A percentile compares a stretch with the other conserved stretches of the same genome.
Conservation (phyloP, 148 eudicot genomes). For the Persicaria maculosa region DNA sequence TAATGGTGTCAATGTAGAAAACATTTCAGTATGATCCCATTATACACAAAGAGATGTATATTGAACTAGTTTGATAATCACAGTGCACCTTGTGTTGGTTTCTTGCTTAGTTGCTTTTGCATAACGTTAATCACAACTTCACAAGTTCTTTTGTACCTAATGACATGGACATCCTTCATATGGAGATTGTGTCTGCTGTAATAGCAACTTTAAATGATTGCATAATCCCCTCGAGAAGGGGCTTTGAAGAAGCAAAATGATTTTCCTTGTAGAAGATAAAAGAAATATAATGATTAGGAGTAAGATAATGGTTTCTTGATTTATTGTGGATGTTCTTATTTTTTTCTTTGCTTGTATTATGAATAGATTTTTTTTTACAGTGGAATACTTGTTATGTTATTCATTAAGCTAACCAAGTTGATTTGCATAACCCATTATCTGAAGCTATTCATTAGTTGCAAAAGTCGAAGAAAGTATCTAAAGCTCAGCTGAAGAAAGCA, state of each 20-base stretch:
- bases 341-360: neutral
- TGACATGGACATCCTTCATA: neutral
- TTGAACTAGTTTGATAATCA: neutral
- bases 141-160: neutral
- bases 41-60: neutral
- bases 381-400: neutral
- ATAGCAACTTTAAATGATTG: neutral
- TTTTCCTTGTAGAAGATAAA: neutral
- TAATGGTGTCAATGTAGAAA: slow-evolving; percentile 27
- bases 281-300: neutral
- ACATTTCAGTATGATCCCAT: slow-evolving; percentile 34
- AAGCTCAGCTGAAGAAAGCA: too few species aligned
- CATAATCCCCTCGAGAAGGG: neutral
- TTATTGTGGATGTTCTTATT: neutral
- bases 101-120: neutral
- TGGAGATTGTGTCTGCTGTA: slow-evolving; percentile 5
- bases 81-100: neutral
- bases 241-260: neutral
- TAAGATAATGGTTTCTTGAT: neutral
- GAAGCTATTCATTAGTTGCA: slow-evolving; percentile 11
- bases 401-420: slow-evolving; percentile 28
- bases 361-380: neutral
- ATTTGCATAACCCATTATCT: slow-evolving; percentile 25
- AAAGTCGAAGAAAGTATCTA: too few species aligned
- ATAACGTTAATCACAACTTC: neutral